Percentiles rank a stretch among this genome's conserved stretches.
These are phyloP conservation scores for Aspergillus avenaceus DNA, from an alignment of 495 filamentous ascomycete species.

Conservation along the genomic window DNA sequence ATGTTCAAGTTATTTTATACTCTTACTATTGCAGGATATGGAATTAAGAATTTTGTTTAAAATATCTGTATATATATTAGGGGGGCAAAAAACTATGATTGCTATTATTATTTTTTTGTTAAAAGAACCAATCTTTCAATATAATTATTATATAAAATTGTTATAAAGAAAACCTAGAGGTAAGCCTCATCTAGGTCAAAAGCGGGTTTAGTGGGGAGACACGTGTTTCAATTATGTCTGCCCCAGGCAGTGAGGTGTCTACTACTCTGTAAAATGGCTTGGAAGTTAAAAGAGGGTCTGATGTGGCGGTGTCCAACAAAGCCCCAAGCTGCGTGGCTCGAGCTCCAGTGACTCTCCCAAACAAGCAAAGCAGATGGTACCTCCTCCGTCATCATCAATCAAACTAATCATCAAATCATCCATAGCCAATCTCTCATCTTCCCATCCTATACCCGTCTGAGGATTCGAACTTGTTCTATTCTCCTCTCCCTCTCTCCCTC, in stretches of 20 bases:
- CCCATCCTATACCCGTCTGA: background rate
- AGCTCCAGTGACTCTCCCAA: background rate
- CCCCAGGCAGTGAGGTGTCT: conserved; percentile 12
- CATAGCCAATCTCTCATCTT: background rate
- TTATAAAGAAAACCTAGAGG: no score
- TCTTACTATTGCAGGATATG: no score
- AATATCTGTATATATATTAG: no score
- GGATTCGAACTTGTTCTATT: no score
- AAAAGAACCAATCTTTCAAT: no score
- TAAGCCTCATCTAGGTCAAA: no score
- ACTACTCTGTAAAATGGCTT: no score
- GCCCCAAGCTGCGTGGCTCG: conserved; percentile 9
- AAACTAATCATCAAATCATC: background rate
- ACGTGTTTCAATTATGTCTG: conserved; percentile 7
- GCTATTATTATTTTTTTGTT: background rate
- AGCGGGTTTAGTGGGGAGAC: background rate
- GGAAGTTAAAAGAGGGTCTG: no score
- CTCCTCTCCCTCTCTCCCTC: background rate
- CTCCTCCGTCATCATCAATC: conserved; percentile 9
- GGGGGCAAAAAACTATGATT: background rate
- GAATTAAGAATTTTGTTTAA: no score
- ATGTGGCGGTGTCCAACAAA: conserved; percentile 5
- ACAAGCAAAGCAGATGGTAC: background rate
- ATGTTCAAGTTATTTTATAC: background rate
- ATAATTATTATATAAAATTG: no score